Evolutionary conservation across 192 early-diverging fungal genomes (phyloP).

Genomic region (Coemansia umbellata): DNA sequence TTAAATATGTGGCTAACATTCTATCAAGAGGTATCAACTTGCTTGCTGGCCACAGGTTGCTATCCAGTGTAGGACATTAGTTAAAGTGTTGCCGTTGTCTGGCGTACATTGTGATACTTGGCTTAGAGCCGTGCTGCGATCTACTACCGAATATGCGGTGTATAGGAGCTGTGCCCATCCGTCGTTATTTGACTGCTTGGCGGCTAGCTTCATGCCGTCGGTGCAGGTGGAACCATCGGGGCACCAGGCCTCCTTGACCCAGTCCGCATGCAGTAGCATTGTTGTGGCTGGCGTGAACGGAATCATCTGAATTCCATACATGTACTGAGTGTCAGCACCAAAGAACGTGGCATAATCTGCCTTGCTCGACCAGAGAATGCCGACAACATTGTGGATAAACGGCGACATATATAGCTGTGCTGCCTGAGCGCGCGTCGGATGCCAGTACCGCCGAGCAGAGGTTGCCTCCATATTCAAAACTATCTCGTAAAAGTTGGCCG

Average conservation of each 20-base stretch:
- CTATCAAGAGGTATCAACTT: too few relatives aligned
- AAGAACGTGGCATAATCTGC: slow-evolving; percentile 49
- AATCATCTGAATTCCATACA: slow-evolving; percentile 57
- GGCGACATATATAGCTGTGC: slow-evolving; percentile 24
- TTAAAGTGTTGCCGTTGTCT: slow-evolving; percentile 55
- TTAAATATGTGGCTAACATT: too few relatives aligned
- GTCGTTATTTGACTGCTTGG: slow-evolving; percentile 13
- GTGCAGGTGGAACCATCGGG: slow-evolving; percentile 20
- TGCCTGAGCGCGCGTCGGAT: slow-evolving; percentile 30
- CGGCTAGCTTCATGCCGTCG: slow-evolving; percentile 42
- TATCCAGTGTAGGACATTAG: slow-evolving; percentile 53
- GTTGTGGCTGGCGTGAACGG: slow-evolving; percentile 51
- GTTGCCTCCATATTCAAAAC: slow-evolving; percentile 51
- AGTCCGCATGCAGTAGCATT: slow-evolving; percentile 31
- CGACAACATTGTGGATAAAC: slow-evolving; percentile 44
- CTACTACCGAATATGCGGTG: slow-evolving; percentile 45
- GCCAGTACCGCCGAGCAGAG: slow-evolving; percentile 53
- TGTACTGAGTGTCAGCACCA: slow-evolving; percentile 47
- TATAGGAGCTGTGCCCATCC: slow-evolving; percentile 51
- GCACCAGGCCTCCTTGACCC: slow-evolving; percentile 50
- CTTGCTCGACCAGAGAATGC: slow-evolving; percentile 54
- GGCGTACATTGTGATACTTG: slow-evolving; percentile 21
- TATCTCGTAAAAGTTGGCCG: slow-evolving; percentile 46
- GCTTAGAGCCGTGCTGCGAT: slow-evolving; percentile 33
- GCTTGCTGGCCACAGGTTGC: slow-evolving; percentile 35